Evolutionary conservation across 108 stramenopile genomes (phyloP), one percentile per base, ranked within the genome.

Genomic region (Schizochytrium sp.): DNA sequence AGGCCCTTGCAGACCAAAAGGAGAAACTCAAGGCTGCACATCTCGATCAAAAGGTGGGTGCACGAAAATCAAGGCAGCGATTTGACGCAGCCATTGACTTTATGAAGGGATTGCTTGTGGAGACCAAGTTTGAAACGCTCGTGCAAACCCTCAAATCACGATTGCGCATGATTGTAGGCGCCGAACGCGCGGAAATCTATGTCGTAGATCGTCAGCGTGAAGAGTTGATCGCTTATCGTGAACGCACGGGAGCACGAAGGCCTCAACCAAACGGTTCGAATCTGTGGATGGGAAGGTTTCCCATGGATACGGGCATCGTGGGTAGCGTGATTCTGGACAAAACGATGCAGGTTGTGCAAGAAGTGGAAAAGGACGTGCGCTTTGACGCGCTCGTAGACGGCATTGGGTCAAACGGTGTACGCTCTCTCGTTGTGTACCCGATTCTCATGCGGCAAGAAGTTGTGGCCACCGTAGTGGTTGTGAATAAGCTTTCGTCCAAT

Each of bases 371-470:
- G 6, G 76, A 83, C 51, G 76, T 83, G 12, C 45, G 76, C n/a
- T 83, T 83, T 53, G 76, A 83, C 28, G 76, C 76, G 18, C 76
- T 83, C 18, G 76, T 83, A 2, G 76, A 83, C 28, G 76, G 76
- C 25, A 53, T 83, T 6, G 76, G 76, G 25, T 53, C 48, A 12
- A 83, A 83, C 23, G 76, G 76, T 12, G 76, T 83, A 4, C 76
- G 76, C 51, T 53, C 45, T 55, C 51, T 83, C 6, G 51, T 83
- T 12, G 76, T 83, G 51, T 83, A 83, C 51, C 76, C 76, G 8
- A 83, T 83, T 83, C 76, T 53, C 45, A 83, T 83, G 76, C 76
- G 76, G 16, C 76, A 83, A 53, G 51, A 83, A 23, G 76, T 83
- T 12, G 76, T 83, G 19, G 76, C 76, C 10, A 53, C 51, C 48